Base-by-base conservation (phyloP, 805 yeast species). In the Yarrowia hollandica region DNA sequence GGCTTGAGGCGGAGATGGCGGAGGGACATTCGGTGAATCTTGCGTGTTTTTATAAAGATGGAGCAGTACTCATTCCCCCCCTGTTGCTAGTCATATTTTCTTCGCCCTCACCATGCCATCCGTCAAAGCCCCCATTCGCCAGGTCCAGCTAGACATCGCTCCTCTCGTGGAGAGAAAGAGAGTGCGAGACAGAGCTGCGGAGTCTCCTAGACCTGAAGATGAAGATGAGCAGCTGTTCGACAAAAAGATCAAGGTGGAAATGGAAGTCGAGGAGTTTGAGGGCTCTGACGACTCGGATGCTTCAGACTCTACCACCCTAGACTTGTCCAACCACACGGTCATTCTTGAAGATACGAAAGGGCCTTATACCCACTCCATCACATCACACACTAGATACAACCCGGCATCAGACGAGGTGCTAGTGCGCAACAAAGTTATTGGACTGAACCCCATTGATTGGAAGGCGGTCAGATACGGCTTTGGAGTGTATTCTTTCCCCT, bases 401-500 rank as follows among this genome's bases (percentile, higher is more conserved):
- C 58, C 58, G 18, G 58, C 12, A 2, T 10, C 58, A 4, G 60
- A 56, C 21, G 60, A 56, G 30, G 57, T 56, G 3, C 41, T 56
- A n/a, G 28, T 56, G 3, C 25, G 58, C 2, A 56, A 56, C 38
- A 42, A 46, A 15, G 60, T 56, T 12, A 23, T 56, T n/a, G 60
- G 60, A 5, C 39, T 56, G 25, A 56, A 56, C 16, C 60, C 60
- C 12, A 56, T 56, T 21, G 60, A 56, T 25, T 56, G 60, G 60
- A 56, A 56, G 28, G 57, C 60, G 4, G 60, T 56, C 4, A 14
- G 39, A 11, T 56, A 31, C 25, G 60, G 60, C 1, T 56, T 56
- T 56, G 60, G 60, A 12, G 41, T 56, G 12, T 46, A 56, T 15
- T 39, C 60, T 12, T 26, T 33, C 12, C 60, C 60, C 25, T 56